These are phyloP conservation scores for Dendryphion nanum DNA, from an alignment of 2,329 filamentous ascomycete genomes.

Conservation along the genomic window DNA sequence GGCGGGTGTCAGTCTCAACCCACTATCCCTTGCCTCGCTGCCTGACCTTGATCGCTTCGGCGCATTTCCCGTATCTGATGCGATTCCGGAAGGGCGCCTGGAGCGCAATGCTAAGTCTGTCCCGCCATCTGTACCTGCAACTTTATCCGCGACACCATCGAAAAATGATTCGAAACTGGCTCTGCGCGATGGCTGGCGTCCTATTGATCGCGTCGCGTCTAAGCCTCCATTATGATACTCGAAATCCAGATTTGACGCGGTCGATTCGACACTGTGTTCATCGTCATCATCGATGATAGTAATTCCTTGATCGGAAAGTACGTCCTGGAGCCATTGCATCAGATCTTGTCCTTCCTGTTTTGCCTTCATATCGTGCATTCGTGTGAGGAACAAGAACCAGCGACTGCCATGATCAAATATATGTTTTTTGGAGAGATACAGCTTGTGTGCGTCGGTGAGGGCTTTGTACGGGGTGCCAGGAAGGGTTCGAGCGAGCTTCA, in stretches of 20 bases:
- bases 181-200: conserved; percentile 35
- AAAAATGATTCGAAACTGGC: conserved; percentile 62
- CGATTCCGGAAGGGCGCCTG: conserved; percentile 16
- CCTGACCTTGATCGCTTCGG: conserved; percentile 22
- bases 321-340: conserved; percentile 66
- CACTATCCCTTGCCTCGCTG: conserved; percentile 20
- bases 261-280: conserved; percentile 39
- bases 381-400: conserved; percentile 75
- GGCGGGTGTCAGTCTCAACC: conserved; percentile 22
- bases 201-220: conserved; percentile 19
- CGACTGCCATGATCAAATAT: conserved; percentile 72
- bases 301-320: conserved; percentile 69
- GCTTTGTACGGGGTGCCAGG: conserved; percentile 68
- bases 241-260: conserved; percentile 25
- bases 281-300: conserved; percentile 61
- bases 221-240: conserved; percentile 16
- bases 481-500: conserved; percentile 67
- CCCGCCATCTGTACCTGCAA: conserved; percentile 40
- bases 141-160: conserved; percentile 54
- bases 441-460: conserved; percentile 78
- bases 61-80: conserved; percentile 8
- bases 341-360: conserved; percentile 46
- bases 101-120: conserved; percentile 15
- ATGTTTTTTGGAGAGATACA: conserved; percentile 68
- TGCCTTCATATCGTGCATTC: conserved; percentile 50